Percentiles rank a stretch among this genome's conserved stretches.
These are phyloP conservation scores for Pseudogymnoascus sp. DNA, from an alignment of 2,329 filamentous ascomycete genomes.

Conservation along the genomic window DNA sequence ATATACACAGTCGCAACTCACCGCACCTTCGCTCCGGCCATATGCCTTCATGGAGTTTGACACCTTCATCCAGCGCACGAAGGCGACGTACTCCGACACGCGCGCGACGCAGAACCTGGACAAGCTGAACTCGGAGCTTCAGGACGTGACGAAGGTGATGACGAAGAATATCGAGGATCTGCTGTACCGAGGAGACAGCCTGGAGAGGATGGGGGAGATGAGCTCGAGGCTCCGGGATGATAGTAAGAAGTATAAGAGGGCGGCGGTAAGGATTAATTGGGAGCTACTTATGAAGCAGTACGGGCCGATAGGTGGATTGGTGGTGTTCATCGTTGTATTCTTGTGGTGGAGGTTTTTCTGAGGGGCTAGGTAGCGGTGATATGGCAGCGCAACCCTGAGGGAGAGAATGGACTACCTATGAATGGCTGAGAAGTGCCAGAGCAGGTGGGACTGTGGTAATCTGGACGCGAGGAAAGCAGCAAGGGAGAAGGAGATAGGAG, in stretches of 20 bases:
- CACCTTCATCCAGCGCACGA: conserved; percentile 88
- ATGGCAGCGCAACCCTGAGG: background rate
- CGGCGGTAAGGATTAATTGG: conserved; percentile 96
- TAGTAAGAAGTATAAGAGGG: conserved; percentile 85
- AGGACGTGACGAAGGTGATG: conserved; percentile 98
- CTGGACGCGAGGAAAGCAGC: background rate
- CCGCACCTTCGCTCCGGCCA: conserved; percentile 66
- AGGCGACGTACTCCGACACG: conserved; percentile 87
- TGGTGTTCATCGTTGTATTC: conserved; percentile 74
- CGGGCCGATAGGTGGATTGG: conserved; percentile 76
- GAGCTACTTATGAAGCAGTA: conserved; percentile 95
- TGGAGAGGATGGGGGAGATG: conserved; percentile 96
- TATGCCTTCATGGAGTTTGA: conserved; percentile 99
- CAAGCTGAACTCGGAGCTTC: conserved; percentile 91
- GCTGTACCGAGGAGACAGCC: conserved; percentile 83
- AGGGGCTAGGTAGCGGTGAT: conserved; percentile 15
- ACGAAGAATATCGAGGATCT: conserved; percentile 99
- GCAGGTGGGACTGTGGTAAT: background rate
- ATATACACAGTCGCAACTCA: conserved; percentile 66
- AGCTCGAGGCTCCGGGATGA: conserved; percentile 81
- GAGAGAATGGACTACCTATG: background rate
- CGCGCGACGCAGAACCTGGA: conserved; percentile 88
- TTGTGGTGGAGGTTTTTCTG: conserved; percentile 91
- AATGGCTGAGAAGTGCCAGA: background rate
- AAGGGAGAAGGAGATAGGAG: background rate